Evolutionary conservation across 2,329 filamentous ascomycete species (phyloP).

Genomic region (Kalmusia sp.): DNA sequence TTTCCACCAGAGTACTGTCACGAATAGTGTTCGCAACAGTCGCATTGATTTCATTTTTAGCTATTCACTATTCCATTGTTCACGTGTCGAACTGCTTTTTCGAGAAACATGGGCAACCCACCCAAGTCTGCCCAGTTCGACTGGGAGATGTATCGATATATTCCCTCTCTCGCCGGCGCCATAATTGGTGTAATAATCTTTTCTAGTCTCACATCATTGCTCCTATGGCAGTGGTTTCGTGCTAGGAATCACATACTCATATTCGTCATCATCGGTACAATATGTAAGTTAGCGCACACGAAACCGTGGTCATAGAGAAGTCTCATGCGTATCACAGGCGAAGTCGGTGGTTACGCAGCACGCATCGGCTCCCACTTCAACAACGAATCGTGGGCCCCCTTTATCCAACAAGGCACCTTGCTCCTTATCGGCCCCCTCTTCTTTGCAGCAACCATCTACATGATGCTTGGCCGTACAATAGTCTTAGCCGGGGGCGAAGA

Average conservation of each 20-base stretch:
- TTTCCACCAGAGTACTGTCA: too few species aligned
- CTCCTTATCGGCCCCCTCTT: slow-evolving; percentile 54
- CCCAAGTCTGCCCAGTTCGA: slow-evolving; percentile 30
- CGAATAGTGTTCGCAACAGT: too few species aligned
- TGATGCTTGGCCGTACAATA: slow-evolving; percentile 53
- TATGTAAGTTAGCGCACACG: slow-evolving; percentile 24
- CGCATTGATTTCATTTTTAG: too few species aligned
- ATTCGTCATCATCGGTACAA: slow-evolving; percentile 34
- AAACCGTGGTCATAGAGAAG: neutral
- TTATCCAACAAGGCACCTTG: slow-evolving; percentile 51
- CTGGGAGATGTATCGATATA: slow-evolving; percentile 44
- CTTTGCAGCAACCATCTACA: slow-evolving; percentile 57
- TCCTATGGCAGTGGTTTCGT: slow-evolving; percentile 27
- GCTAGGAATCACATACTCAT: slow-evolving; percentile 27
- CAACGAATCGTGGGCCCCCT: slow-evolving; percentile 46
- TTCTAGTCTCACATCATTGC: slow-evolving; percentile 26
- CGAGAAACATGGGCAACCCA: slow-evolving; percentile 29
- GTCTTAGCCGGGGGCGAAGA: slow-evolving; percentile 31
- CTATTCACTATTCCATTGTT: too few species aligned
- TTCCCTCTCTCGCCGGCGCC: slow-evolving; percentile 33
- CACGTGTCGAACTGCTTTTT: too few species aligned
- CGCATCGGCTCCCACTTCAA: slow-evolving; percentile 48
- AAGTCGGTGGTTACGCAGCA: slow-evolving; percentile 51
- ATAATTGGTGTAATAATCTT: slow-evolving; percentile 34
- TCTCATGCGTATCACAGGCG: slow-evolving; percentile 33